Evolutionary conservation across 1,284 basidiomycete species (phyloP).

Genomic region (Salmacisia buchloeana): DNA sequence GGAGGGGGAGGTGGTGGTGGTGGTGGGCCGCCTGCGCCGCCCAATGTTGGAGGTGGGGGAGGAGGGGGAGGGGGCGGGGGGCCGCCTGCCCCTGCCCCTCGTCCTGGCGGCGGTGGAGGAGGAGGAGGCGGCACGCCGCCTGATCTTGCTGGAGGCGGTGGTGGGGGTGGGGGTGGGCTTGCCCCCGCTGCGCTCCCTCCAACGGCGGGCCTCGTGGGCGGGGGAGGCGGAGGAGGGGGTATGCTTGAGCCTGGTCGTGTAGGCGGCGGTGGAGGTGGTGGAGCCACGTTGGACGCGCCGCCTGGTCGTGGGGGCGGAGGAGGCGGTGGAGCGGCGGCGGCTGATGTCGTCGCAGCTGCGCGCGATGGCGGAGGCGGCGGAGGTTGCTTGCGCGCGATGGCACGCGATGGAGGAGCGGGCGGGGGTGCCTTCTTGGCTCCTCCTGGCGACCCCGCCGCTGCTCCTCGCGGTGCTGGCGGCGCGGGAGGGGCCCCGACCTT

Average conservation of each 20-base stretch:
- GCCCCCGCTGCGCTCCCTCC: background rate
- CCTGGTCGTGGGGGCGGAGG: conserved; percentile 48
- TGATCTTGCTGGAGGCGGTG: conserved; percentile 12
- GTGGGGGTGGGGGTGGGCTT: conserved; percentile 19
- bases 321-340: conserved; percentile 46
- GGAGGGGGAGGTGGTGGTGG: conserved; percentile 12
- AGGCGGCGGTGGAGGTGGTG: conserved; percentile 16
- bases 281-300: conserved; percentile 10
- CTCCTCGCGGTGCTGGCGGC: conserved; percentile 20
- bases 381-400: conserved; percentile 33
- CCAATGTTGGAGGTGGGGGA: conserved; percentile 23
- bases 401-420: conserved; percentile 19
- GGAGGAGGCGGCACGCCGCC: conserved; percentile 25
- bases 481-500: conserved; percentile 25
- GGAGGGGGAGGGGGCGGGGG: conserved; percentile 34
- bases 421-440: conserved; percentile 17
- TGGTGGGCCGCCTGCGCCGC: conserved; percentile 8
- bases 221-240: conserved; percentile 2
- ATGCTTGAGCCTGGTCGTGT: background rate
- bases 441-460: background rate
- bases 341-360: conserved; percentile 47
- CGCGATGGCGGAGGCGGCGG: conserved; percentile 52
- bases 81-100: conserved; percentile 18
- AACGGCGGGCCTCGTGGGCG: background rate
- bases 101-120: conserved; percentile 20